phyloP scores from a whole-genome alignment of 305 asterid species.

The Vinca major region DNA sequence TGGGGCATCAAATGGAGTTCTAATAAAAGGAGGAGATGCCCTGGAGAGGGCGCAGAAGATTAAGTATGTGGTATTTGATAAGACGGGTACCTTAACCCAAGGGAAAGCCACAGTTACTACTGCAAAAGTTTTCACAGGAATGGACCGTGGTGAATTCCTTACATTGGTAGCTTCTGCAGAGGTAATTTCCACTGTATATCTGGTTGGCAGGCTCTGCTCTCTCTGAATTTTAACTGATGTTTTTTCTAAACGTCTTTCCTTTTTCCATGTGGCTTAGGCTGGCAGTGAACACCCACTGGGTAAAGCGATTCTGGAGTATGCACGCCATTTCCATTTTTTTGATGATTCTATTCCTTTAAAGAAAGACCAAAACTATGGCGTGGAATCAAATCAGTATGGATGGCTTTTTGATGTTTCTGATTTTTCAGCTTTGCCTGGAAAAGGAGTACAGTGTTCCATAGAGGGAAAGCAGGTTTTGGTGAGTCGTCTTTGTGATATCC shows the following conservation, averaged over 20 bases:
- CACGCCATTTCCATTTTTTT: slow-evolving; percentile 42
- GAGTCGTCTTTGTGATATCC: slow-evolving; percentile 23
- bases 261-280: slow-evolving; percentile 45
- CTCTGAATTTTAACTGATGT: neutral
- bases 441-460: slow-evolving; percentile 78
- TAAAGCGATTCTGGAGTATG: slow-evolving; percentile 61
- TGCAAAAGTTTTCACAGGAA: slow-evolving; percentile 68
- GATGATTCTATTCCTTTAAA: slow-evolving; percentile 44
- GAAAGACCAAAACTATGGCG: slow-evolving; percentile 32
- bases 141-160: slow-evolving; percentile 92
- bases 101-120: slow-evolving; percentile 89
- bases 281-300: slow-evolving; percentile 97
- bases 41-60: slow-evolving; percentile 92
- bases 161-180: slow-evolving; percentile 95
- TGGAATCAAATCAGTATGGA: slow-evolving; percentile 45
- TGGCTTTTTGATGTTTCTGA: slow-evolving; percentile 83
- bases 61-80: slow-evolving; percentile 76
- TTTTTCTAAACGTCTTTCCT: neutral
- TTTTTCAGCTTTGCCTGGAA: slow-evolving; percentile 84
- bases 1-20: slow-evolving; percentile 97
- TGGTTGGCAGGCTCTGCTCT: no score
- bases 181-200: slow-evolving; percentile 33
- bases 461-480: slow-evolving; percentile 72
- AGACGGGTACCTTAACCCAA: slow-evolving; percentile 96
- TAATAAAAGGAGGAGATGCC: slow-evolving; percentile 97